A percentile compares a stretch with the other conserved stretches of the same genome.
These are phyloP conservation scores for Musa schizocarpa DNA, from an alignment of 176 grass and related monocot species.

Conservation along the genomic window DNA sequence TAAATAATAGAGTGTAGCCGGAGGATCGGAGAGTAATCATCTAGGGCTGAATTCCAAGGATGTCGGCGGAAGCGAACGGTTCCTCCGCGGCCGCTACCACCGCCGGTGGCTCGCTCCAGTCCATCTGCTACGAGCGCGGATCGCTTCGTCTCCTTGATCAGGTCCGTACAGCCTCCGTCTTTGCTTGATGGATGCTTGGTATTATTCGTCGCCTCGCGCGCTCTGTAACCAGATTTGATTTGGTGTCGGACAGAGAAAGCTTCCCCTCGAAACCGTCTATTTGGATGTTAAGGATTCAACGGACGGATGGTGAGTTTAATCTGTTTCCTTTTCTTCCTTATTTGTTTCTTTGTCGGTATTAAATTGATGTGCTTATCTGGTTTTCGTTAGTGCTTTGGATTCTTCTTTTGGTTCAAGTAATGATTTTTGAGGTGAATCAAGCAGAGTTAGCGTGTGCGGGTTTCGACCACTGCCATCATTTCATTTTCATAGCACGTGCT, in stretches of 20 bases:
- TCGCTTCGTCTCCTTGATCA: conserved; percentile 92
- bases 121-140: conserved; percentile 56
- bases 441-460: too few species aligned
- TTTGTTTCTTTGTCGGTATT: not conserved
- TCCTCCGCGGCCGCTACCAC: not conserved
- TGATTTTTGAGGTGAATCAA: too few species aligned
- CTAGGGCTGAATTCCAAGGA: not conserved
- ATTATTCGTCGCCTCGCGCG: not conserved
- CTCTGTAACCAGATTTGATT: not conserved
- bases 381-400: not conserved
- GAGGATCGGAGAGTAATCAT: too few species aligned
- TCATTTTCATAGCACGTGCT: too few species aligned
- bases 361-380: not conserved
- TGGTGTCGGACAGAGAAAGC: conserved; percentile 43
- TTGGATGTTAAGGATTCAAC: conserved; percentile 45
- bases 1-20: too few species aligned
- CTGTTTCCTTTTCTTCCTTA: not conserved
- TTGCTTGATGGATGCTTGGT: conserved; percentile 9
- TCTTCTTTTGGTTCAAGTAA: too few species aligned
- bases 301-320: conserved; percentile 66
- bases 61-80: not conserved
- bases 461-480: too few species aligned
- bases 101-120: conserved; percentile 34
- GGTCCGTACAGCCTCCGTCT: conserved; percentile 22
- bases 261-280: conserved; percentile 60